Evolutionary conservation across 169 alveolate genomes (phyloP).

Genomic region (Perkinsus olseni): DNA sequence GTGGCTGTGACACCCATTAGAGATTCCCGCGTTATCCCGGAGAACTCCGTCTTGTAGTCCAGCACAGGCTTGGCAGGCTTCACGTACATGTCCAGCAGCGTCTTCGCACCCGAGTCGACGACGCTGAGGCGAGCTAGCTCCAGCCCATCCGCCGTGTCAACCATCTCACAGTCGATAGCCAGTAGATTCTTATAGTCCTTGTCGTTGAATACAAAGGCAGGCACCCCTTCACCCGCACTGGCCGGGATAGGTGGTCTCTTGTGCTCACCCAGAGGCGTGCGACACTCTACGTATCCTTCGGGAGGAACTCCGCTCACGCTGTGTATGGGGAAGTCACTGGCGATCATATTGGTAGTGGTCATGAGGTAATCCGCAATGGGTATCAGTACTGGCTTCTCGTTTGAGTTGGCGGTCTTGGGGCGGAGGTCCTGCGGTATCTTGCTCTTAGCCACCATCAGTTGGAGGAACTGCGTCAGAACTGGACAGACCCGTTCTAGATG

Average conservation of each 20-base stretch:
- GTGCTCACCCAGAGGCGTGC: not conserved
- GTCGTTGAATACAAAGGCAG: not conserved
- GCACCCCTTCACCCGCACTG: not conserved
- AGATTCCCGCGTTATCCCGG: constrained; percentile 27
- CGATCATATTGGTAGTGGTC: not conserved
- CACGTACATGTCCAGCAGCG: constrained; percentile 26
- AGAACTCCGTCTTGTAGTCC: constrained; percentile 35
- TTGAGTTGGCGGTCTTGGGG: not conserved
- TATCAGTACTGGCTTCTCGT: not conserved
- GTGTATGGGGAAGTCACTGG: not conserved
- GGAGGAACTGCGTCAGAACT: not conserved
- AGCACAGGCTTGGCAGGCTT: constrained; percentile 17
- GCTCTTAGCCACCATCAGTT: not conserved
- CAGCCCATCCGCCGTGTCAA: constrained; percentile 19
- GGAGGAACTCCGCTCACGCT: not conserved
- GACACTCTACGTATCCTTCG: not conserved
- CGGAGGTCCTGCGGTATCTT: not conserved
- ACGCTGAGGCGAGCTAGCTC: constrained; percentile 36
- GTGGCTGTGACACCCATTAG: constrained; percentile 14
- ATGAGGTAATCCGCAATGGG: not conserved
- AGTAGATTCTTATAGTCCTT: constrained; percentile 2
- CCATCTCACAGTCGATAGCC: constrained; percentile 50
- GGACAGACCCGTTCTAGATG: not conserved
- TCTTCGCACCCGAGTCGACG: constrained; percentile 17
- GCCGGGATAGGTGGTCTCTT: not conserved